Conservation (phyloP, 148 eudicot genomes). For the Talinum fruticosum region DNA sequence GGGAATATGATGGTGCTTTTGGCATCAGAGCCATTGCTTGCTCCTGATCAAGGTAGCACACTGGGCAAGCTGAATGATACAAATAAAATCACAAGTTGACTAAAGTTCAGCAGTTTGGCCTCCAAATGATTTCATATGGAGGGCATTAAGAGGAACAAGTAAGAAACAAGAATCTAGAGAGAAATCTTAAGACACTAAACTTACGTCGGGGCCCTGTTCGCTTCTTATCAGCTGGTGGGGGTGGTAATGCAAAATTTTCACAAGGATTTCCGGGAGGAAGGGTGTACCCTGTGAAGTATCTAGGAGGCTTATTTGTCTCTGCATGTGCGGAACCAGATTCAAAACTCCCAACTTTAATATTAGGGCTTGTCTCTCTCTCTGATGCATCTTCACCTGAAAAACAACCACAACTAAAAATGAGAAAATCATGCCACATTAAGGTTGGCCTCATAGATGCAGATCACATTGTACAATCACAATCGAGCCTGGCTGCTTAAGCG, state of each 20-base stretch:
- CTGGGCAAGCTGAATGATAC: conserved; percentile 82
- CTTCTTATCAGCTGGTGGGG: conserved; percentile 91
- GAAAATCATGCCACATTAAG: conserved; percentile 5
- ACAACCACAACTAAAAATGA: neutral
- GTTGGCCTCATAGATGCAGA: neutral
- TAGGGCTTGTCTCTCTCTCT: conserved; percentile 33
- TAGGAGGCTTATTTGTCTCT: conserved; percentile 30
- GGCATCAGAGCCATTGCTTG: conserved; percentile 83
- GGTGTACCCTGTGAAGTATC: conserved; percentile 72
- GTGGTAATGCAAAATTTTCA: conserved; percentile 77
- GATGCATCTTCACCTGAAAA: conserved; percentile 58
- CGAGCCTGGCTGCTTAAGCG: neutral
- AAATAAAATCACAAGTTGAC: conserved; percentile 9
- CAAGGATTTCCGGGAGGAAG: conserved; percentile 98
- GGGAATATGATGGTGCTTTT: conserved; percentile 74
- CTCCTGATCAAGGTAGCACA: conserved; percentile 84
- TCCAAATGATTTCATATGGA: neutral
- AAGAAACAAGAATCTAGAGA: neutral
- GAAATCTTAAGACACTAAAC: conserved; percentile 27
- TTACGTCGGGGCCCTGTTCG: conserved; percentile 94
- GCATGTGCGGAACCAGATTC: conserved; percentile 10
- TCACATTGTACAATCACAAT: neutral
- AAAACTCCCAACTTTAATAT: conserved; percentile 26
- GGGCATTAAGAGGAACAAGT: neutral
- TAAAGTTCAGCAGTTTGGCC: neutral